Base-by-base conservation (phyloP, 352 stramenopile genomes). In the Phytophthora lateralis region DNA sequence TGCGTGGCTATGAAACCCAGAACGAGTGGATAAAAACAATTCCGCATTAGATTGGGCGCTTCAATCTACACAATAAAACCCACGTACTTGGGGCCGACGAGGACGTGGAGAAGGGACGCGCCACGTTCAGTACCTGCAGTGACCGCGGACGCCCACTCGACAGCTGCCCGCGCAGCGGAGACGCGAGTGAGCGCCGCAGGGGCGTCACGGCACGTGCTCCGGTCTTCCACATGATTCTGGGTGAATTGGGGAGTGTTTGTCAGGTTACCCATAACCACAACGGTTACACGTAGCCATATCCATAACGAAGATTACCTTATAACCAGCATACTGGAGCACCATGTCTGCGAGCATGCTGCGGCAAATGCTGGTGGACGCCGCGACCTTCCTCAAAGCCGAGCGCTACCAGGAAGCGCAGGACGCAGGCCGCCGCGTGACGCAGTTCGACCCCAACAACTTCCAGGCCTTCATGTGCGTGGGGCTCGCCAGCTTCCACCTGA, bases 381-480 rank as follows among this genome's bases (percentile, higher is more conserved):
- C 72, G 46, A 71, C 69, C 32, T 78, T 78, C 44, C 77, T 96
- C 30, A 89, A 91, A 56, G 73, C 89, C 14, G 68, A 88, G 45
- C 79, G 85, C 58, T 96, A 86, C 69, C 73, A 93, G 18, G 69
- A 91, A 45, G 88, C 88, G 34, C 69, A 90, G 27, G 80, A 91
- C 20, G 52, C 76, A 0, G 80, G 71, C n/a, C 76, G 83, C 1
- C 78, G 81, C 48, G 85, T 93, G 41, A 75, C 82, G 46, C 84
- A 95, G 69, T 83, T 95, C 29, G 83, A 90, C 47, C 67, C 80
- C 20, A 87, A 73, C 70, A 95, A 89, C 66, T 95, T 93, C 43
- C 82, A 92, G 57, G 88, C 84, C 29, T 78, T 93, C 42, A 82
- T 96, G 71, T 91, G 81, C 44, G 75, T 93, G 39, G 88, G 88